These are phyloP conservation scores for Diaporthe batatas DNA, from an alignment of 2,329 filamentous ascomycete species.

Conservation along the genomic window DNA sequence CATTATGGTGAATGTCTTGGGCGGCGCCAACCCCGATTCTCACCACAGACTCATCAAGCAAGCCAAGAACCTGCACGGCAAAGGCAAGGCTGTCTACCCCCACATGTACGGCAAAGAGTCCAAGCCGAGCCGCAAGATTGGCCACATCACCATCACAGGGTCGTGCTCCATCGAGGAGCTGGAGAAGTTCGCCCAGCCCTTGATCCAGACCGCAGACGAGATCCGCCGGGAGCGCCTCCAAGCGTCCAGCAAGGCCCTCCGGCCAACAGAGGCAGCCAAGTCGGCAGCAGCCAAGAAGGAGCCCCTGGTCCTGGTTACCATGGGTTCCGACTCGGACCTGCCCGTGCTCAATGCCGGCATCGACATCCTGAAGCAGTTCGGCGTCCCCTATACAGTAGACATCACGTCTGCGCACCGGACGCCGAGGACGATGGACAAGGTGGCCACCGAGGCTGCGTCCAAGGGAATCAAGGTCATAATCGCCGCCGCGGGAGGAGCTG, in stretches of 20 bases:
- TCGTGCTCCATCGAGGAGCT: slow-evolving; percentile 75
- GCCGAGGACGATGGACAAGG: slow-evolving; percentile 76
- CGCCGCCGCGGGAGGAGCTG: slow-evolving; percentile 81
- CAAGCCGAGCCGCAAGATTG: slow-evolving; percentile 92
- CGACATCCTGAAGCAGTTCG: slow-evolving; percentile 75
- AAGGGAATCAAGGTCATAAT: slow-evolving; percentile 81
- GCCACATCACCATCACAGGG: slow-evolving; percentile 87
- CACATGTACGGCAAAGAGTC: slow-evolving; percentile 95
- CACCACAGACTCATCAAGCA: slow-evolving; percentile 67
- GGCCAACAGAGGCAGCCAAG: slow-evolving; percentile 48
- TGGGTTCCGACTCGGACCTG: slow-evolving; percentile 87
- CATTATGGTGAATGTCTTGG: slow-evolving; percentile 87
- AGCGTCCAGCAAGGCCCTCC: slow-evolving; percentile 54
- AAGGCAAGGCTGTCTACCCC: slow-evolving; percentile 68
- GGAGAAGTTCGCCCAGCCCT: slow-evolving; percentile 70
- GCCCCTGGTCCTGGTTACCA: slow-evolving; percentile 81
- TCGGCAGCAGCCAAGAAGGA: slow-evolving; percentile 35
- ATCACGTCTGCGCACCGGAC: slow-evolving; percentile 88
- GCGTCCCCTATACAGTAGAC: slow-evolving; percentile 78
- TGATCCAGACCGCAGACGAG: slow-evolving; percentile 74
- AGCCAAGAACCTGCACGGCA: slow-evolving; percentile 58
- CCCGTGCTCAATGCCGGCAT: slow-evolving; percentile 75
- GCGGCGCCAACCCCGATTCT: slow-evolving; percentile 74
- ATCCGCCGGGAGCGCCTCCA: slow-evolving; percentile 69
- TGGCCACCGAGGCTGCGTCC: slow-evolving; percentile 72